Evolutionary conservation across 1,139 yeast species (phyloP).

Genomic region (Protomyces inundatus): DNA sequence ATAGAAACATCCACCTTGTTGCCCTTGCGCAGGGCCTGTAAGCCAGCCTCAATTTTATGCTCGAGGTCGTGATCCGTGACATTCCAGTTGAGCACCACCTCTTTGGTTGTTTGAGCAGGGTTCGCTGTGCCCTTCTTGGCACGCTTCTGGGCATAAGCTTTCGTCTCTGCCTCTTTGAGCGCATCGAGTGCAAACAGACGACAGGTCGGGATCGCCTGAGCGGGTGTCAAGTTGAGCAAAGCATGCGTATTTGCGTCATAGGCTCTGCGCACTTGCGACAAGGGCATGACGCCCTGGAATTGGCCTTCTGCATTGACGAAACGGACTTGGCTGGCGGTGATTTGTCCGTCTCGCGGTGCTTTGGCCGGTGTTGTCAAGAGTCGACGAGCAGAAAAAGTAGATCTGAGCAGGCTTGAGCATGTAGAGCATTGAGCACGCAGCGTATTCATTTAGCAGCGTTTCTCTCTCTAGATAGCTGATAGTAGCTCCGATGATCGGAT

Average conservation of each 20-base stretch:
- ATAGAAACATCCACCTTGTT: conserved; percentile 10
- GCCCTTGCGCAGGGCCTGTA: conserved; percentile 9
- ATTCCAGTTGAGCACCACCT: conserved; percentile 10
- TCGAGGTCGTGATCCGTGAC: conserved; percentile 17
- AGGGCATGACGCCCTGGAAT: conserved; percentile 6
- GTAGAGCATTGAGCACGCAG: background rate
- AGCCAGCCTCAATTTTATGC: conserved; percentile 19
- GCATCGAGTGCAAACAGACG: conserved; percentile 13
- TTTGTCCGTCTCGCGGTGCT: conserved; percentile 16
- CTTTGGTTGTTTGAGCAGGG: conserved; percentile 6
- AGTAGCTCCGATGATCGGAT: background rate
- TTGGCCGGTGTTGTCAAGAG: conserved; percentile 7
- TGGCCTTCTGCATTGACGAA: conserved; percentile 11
- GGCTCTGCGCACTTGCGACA: background rate
- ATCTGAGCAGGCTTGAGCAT: background rate
- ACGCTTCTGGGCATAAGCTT: conserved; percentile 6
- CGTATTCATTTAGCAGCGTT: no score
- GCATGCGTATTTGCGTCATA: conserved; percentile 18
- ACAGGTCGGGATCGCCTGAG: conserved; percentile 20
- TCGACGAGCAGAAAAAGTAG: background rate
- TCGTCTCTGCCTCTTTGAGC: conserved; percentile 4
- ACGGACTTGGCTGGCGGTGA: conserved; percentile 2
- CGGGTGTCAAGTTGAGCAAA: conserved; percentile 17
- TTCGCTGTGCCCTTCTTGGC: background rate
- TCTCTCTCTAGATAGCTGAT: no score